Conservation (phyloP, 129 eudicot species). For the Escallonia herrerae region DNA sequence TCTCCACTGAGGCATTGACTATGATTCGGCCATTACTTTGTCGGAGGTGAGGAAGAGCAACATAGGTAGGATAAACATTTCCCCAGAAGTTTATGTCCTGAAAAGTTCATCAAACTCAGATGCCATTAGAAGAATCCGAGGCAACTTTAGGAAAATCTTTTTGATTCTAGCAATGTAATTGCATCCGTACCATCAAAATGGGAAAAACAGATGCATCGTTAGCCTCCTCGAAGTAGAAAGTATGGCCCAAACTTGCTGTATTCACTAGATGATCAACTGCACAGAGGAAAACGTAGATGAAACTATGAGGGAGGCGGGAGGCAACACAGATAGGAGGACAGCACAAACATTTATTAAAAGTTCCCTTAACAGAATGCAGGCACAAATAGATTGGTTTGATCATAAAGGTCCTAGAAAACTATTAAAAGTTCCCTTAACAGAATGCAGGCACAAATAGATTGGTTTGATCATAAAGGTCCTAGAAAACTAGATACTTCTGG, state of each 20-base stretch:
- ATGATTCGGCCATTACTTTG: slow-evolving; percentile 58
- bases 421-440: no score
- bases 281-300: slow-evolving; percentile 7
- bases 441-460: no score
- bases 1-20: slow-evolving; percentile 92
- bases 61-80: slow-evolving; percentile 86
- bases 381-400: no score
- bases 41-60: slow-evolving; percentile 79
- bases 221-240: slow-evolving; percentile 96
- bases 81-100: slow-evolving; percentile 99
- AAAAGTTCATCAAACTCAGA: background rate
- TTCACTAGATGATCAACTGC: slow-evolving; percentile 95
- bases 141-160: background rate
- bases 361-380: no score
- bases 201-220: slow-evolving; percentile 73
- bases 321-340: no score
- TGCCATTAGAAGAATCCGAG: background rate
- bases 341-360: no score
- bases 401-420: no score
- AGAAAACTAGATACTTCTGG: no score
- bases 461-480: no score
- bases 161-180: no score
- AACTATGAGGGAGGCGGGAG: no score
- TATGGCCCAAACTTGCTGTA: slow-evolving; percentile 89
- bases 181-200: slow-evolving; percentile 55